These are phyloP conservation scores for Tetradesmus obliquus DNA, from an alignment of 139 green algal species.

Conservation along the genomic window DNA sequence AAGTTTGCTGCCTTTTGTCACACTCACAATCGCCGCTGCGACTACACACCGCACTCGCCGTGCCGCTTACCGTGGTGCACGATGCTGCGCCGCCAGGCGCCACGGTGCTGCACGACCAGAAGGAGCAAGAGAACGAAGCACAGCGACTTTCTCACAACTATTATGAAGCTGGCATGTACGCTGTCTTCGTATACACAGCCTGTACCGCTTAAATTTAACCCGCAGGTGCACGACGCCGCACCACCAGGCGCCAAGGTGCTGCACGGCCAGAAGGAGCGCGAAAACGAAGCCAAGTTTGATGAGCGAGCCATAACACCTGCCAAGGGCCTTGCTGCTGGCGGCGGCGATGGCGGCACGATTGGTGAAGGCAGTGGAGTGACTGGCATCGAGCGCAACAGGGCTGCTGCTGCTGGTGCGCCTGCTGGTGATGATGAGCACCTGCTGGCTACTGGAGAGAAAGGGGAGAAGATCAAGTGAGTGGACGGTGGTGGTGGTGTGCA, in stretches of 20 bases:
- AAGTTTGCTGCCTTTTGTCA: too few species aligned
- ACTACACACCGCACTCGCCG: too few species aligned
- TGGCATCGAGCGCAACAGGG: neutral
- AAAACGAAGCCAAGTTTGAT: slow-evolving; percentile 37
- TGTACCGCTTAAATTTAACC: too few species aligned
- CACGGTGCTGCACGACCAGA: slow-evolving; percentile 17
- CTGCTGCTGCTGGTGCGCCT: slow-evolving; percentile 4
- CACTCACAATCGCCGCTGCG: too few species aligned
- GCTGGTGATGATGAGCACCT: slow-evolving; percentile 33
- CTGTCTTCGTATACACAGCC: too few species aligned
- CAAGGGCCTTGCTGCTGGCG: neutral
- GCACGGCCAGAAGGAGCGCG: neutral
- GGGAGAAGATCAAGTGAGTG: slow-evolving; percentile 28
- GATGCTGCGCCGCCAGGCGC: neutral
- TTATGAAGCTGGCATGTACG: too few species aligned
- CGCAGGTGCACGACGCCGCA: neutral
- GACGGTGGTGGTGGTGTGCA: neutral
- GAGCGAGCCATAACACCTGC: neutral
- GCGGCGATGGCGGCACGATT: neutral
- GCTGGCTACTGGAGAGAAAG: neutral
- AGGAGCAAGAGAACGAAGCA: slow-evolving; percentile 21
- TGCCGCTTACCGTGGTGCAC: neutral
- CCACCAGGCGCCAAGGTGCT: slow-evolving; percentile 16
- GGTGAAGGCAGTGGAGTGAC: neutral
- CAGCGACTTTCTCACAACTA: too few species aligned